Evolutionary conservation across 2,329 filamentous ascomycete genomes (phyloP).

Genomic region (Colletotrichum sp.): DNA sequence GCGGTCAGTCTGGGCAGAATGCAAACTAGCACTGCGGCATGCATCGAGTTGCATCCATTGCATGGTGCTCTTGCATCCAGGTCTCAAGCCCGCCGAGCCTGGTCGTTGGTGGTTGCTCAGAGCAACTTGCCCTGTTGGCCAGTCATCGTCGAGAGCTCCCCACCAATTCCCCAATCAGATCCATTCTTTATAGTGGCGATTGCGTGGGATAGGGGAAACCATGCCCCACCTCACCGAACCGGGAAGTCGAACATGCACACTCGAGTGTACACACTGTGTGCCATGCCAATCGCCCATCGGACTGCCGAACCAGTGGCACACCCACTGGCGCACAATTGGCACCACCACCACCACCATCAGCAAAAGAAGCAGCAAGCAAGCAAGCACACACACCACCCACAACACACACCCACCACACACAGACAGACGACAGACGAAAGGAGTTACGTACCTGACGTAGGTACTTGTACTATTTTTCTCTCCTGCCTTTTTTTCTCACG

Average conservation of each 20-base stretch:
- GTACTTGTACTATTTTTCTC: background rate
- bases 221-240: background rate
- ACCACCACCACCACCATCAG: background rate
- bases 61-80: background rate
- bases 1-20: background rate
- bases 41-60: background rate
- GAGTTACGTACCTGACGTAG: slow-evolving; percentile 1
- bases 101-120: slow-evolving; percentile 10
- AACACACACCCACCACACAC: background rate
- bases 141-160: slow-evolving; percentile 8
- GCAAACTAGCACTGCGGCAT: background rate
- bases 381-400: background rate
- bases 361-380: background rate
- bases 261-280: background rate
- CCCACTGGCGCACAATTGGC: background rate
- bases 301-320: background rate
- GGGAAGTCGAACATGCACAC: background rate
- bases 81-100: background rate
- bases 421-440: background rate
- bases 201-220: slow-evolving; percentile 16
- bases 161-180: slow-evolving; percentile 17
- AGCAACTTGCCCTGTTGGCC: slow-evolving; percentile 21
- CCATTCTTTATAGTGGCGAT: slow-evolving; percentile 17
- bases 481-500: slow-evolving; percentile 16
- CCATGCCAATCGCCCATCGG: background rate